Base-by-base conservation (phyloP, 1,284 basidiomycete species). In the Ganoderma sp. region DNA sequence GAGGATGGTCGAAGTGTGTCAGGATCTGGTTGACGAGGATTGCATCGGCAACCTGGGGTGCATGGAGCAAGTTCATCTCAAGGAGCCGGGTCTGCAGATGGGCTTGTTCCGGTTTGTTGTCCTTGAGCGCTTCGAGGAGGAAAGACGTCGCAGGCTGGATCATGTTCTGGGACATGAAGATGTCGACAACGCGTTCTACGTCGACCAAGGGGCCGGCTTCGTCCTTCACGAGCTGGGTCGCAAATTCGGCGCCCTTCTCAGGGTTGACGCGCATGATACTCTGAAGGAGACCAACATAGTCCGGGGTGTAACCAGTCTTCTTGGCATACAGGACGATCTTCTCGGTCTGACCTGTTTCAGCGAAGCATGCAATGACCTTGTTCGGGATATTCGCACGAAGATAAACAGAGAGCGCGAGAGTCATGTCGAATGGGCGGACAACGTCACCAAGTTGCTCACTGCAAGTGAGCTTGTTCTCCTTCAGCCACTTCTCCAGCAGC, bases 1-100 rank as follows among this genome's bases (percentile, higher is more conserved):
- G 89, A 3, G 98, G 96, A 48, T 94, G 90, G 80, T 99, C 98
- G 78, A 99, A 99, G 80, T 99, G 92, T 2, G 93, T 89, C 82
- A 99, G 99, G 95, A 99, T 99, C 77, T 99, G 95, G 81, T 99
- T 99, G 60, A 97, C 96, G 48, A 99, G 91, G 74, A 99, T 99
- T 12, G 98, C 98, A 79, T 99, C 98, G 1, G 98, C 98, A 66
- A 99, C 98, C 81, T 99, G 98, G 72, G 98, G 98, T 9, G 98
- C 98, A 79, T 98, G 94, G 70, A 99, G 83, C 65, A 99, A 86
- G 84, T 99, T 99, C 93, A 99, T 98, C 83, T 99, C 98, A 63
- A 99, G 85, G 28, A 99, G 87, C 73, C 97, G 92, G 1, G 98
- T 99, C 82, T 99, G 98, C 15, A 99, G 84, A 74, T 93, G 96